phyloP scores from a whole-genome alignment of 2,329 filamentous ascomycete genomes.

The Trichophyton mentagrophytes region DNA sequence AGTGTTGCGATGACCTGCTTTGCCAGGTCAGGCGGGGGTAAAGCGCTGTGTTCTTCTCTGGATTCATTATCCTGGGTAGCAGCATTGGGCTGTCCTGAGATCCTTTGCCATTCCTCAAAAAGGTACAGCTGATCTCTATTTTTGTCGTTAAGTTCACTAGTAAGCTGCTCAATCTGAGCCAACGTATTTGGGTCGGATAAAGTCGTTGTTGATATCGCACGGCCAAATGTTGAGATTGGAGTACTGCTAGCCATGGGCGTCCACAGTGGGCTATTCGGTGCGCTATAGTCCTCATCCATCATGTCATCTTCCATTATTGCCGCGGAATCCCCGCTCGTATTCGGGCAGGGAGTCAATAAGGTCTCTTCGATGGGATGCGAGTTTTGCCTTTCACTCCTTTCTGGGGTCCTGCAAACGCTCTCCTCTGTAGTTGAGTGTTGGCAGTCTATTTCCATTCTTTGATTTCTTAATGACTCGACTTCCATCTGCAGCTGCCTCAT shows the following conservation, averaged over 20 bases:
- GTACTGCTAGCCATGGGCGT: not conserved
- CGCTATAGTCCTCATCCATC: conserved; percentile 1
- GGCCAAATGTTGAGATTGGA: not conserved
- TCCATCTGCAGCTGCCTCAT: conserved; percentile 19
- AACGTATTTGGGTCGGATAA: conserved; percentile 2
- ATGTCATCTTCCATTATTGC: not conserved
- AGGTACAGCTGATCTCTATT: conserved; percentile 29
- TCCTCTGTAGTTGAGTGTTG: not conserved
- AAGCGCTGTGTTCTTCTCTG: conserved; percentile 11
- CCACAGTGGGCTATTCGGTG: not conserved
- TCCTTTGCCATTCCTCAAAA: conserved; percentile 29
- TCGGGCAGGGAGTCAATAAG: not conserved
- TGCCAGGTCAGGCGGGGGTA: conserved; percentile 29
- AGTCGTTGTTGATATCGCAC: conserved; percentile 9
- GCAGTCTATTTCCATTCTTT: conserved; percentile 9
- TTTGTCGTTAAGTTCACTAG: conserved; percentile 27
- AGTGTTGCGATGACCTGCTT: conserved; percentile 26
- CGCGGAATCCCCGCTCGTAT: not conserved
- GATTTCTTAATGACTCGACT: conserved; percentile 15
- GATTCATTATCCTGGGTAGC: not conserved
- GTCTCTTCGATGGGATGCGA: not conserved
- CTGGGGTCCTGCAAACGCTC: not conserved
- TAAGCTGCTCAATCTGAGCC: conserved; percentile 15
- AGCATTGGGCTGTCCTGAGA: conserved; percentile 18
- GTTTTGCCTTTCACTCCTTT: not conserved